Evolutionary conservation across 2,329 filamentous ascomycete species (phyloP), one percentile per base, ranked within the genome.

Genomic region (Penicillium sp.): DNA sequence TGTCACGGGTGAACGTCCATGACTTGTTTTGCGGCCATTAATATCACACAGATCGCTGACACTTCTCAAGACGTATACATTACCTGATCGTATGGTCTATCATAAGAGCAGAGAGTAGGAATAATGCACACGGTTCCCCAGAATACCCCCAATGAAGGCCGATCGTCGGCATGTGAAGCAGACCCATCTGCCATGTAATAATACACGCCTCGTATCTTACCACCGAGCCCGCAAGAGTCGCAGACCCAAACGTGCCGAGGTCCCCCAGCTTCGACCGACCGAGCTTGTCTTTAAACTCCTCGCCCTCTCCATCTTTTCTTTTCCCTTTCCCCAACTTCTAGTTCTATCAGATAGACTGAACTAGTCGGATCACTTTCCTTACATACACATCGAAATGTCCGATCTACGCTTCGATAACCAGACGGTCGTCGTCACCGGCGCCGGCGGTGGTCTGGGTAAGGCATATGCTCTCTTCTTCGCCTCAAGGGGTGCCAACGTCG

Each of bases 401-500:
- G 85, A 90, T 77, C 81, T 96, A 73, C 86, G 92, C 71, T 96
- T 89, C 75, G 92, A 96, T 79, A 89, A 88, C 79, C 91, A 95
- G 83, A 92, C 91, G 67, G 90, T 93, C 70, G 91, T 96, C 66
- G 88, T 96, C 66, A 96, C 91, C 50, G 92, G 91, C 70, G 91
- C 91, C 63, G 91, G 91, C 64, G 91, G 89, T 76, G 91, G 91
- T 65, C 79, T 95, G 57, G 91, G 91, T 66, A 91, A 88, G 78
- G 88, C 88, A 74, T 96, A 96, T 79, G 89, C 90, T 68, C 81
- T 89, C 60, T 98, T 96, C 83, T 98, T 96, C 75, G 95, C 86
- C 59, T 92, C 91, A 57, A 87, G 94, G 73, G 95, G 95, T 71
- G 95, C 92, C 69, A 96, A 89, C 78, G 90, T 96, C 69, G 94